These are phyloP conservation scores for Solanum appendiculatum DNA, from an alignment of 257 asterid genomes.

Conservation along the genomic window DNA sequence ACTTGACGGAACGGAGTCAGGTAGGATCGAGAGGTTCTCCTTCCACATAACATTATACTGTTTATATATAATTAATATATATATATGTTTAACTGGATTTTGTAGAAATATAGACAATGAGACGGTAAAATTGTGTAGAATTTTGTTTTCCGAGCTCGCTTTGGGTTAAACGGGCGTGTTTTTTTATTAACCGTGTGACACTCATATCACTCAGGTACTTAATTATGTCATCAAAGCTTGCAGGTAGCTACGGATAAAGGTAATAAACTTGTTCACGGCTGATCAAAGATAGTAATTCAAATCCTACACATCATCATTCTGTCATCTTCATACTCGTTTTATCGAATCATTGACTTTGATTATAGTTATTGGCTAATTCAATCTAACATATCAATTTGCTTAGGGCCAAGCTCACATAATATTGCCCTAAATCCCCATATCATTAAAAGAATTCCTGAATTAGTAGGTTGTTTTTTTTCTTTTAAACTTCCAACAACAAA, in stretches of 20 bases:
- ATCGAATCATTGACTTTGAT: not conserved
- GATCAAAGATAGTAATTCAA: not conserved
- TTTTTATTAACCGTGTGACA: not conserved
- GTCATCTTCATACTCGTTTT: not conserved
- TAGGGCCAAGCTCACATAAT: not conserved
- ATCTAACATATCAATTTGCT: not conserved
- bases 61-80: too few relatives aligned
- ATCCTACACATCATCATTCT: not conserved
- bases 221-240: not conserved
- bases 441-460: not conserved
- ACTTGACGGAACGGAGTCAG: not conserved
- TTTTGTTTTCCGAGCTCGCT: not conserved
- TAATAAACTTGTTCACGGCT: not conserved
- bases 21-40: accelerated
- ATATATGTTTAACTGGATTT: not conserved
- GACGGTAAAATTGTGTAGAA: not conserved
- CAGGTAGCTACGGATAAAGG: not conserved
- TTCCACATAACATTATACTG: accelerated
- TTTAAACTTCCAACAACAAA: not conserved
- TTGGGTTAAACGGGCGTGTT: not conserved
- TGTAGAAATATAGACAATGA: not conserved
- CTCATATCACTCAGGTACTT: accelerated
- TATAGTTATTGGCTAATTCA: not conserved
- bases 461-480: not conserved
- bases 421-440: not conserved